Evolutionary conservation across 352 stramenopile genomes (phyloP), one percentile per base, ranked within the genome.

Genomic region (Saprolegnia diclina): DNA sequence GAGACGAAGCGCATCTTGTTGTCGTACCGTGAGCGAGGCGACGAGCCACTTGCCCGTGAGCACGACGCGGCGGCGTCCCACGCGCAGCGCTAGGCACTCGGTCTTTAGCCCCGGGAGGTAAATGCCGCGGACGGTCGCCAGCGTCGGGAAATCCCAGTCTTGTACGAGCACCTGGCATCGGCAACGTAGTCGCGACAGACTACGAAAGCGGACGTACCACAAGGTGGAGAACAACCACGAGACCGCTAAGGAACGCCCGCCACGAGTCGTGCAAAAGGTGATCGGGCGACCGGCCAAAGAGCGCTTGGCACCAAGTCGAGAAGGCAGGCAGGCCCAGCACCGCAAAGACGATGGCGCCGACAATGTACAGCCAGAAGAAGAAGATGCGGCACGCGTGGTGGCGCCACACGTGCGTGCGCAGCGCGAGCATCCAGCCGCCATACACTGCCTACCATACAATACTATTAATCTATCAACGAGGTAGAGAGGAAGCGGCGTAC

Each of bases 11-110:
- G 3, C 21, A 48, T 32, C 10, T 21, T 5, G 13, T 50, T 22
- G 4, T n/a, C 45, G 11, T 63, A 69, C 63, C 0, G 50, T 37
- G 9, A 69, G 37, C 2, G 45, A 29, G 10, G 21, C 42, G 16
- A 69, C 42, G 50, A 69, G 53, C 63, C 63, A 69, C 24, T 69
- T 69, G 50, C 63, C 53, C 48, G 63, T 69, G 50, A 69, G 50
- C 13, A 40, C 63, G 26, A 69, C 44, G 6, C 42, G 45, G 22
- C 21, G 37, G 4, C 50, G 45, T 13, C 44, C 29, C 16, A 26
- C 18, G 14, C 24, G 32, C 0, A 69, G 19, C 14, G 42, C n/a
- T 4, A 69, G 29, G 16, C n/a, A 18, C 29, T 69, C 24, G 19
- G 48, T 48, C n/a, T 32, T n/a, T 14, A 69, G 32, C 14, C 63